Evolutionary conservation across 2,329 filamentous ascomycete genomes (phyloP), one percentile per base, ranked within the genome.

Genomic region (Acrodontium crateriforme): DNA sequence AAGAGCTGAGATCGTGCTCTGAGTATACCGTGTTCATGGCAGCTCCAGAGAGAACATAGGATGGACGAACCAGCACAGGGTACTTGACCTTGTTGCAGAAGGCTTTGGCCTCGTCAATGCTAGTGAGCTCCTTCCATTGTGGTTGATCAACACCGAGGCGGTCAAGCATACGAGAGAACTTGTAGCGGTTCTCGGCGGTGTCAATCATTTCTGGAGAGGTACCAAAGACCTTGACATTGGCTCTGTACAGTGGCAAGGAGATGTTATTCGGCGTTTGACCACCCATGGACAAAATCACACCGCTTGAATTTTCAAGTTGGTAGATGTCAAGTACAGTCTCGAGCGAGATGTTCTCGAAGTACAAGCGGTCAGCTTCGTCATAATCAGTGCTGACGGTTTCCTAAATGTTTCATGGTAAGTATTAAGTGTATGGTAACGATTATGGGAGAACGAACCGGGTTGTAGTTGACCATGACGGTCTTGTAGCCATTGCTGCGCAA

Each of bases 1-100:
- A 95, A 47, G 68, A 77, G 45, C 82, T 80, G 33, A 98, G 64
- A 52, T 95, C 89, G 51, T 87, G 79, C 61, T 91, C 76, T 0
- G 87, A 94, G 63, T 95, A 95, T 18, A 95, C 89, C 0, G 89
- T 95, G 65, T 95, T 98, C 89, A 98, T 98, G 11, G 89, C 89
- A 25, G 89, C 89, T 41, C 89, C 89, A 2, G 89, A 95, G 5
- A 98, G 69, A 24, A 98, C 89, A 49, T 98, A 98, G 0, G 89
- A 95, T 3, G 89, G 89, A 26, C 89, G 77, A 24, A 98, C 89
- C 30, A 98, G 67, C 28, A 95, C 89, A 3, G 89, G 89, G 55
- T 95, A 98, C 8, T 74, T 74, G 28, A 95, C 89, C 45, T 74
- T 78, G 39, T 81, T 65, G 53, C 87, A 94, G 65, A 98, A 98